Evolutionary conservation across 495 filamentous ascomycete species (phyloP), one percentile per base, ranked within the genome.

Genomic region (Penicillium coprophilum): DNA sequence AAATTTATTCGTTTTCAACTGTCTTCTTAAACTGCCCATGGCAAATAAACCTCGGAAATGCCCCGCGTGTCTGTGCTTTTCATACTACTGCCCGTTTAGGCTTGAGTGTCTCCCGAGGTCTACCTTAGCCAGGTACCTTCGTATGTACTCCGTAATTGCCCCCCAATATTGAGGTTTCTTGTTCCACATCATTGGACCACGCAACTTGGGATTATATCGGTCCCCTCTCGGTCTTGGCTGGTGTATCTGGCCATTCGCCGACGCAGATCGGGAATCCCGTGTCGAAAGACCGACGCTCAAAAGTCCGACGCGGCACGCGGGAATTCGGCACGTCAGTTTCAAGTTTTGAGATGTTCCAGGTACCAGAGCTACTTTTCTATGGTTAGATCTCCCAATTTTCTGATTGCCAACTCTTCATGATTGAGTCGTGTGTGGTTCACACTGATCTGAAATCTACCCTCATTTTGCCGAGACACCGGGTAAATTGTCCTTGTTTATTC

Each of bases 241-340:
- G 9, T 32, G 20, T 46, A 28, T 46, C 23, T 44, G 36, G 24
- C 19, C 19, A 24, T 30, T 50, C 1, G 40, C 19, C 20, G 15
- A 50, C 20, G 34, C 24, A 59, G 52, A 57, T 56, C 52, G 58
- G 51, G 56, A 50, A 57, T 62, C 46, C 61, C 62, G 59, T 53
- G 34, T 50, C 23, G 38, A 30, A 50, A 30, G 23, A 50, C 28
- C 39, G 28, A 41, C 15, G 41, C 49, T n/a, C n/a, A n/a, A n/a
- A n/a, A n/a, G 49, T 36, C 36, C 49, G 19, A 46, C 50, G 28
- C 50, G 50, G 39, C 39, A 52, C 50, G 27, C 51, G 51, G 51
- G 40, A 52, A 49, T 23, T 56, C 53, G 53, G 53, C 53, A 56
- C 53, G 30, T 23, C 45, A 30, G 30, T 43, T 50, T 57, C 54